These are phyloP conservation scores for Sporothrix protearum DNA, from an alignment of 2,329 filamentous ascomycete species.

Conservation along the genomic window DNA sequence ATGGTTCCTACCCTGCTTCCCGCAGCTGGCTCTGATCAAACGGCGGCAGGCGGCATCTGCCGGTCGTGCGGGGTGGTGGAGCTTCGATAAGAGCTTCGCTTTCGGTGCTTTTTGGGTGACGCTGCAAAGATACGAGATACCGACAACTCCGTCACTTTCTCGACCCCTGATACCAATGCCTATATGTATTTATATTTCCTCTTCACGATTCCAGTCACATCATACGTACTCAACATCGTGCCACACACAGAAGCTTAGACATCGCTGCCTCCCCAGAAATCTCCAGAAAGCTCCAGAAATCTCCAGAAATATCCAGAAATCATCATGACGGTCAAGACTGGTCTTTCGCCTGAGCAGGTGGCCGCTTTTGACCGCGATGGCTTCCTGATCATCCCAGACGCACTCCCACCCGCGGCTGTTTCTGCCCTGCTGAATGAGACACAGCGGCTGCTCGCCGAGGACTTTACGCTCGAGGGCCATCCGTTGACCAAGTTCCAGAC, in stretches of 20 bases:
- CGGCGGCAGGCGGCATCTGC: neutral
- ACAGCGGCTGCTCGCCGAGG: constrained; percentile 61
- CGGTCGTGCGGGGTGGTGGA: constrained; percentile 13
- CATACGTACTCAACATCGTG: neutral
- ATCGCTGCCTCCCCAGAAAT: neutral
- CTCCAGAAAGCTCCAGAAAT: neutral
- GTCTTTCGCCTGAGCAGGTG: constrained; percentile 70
- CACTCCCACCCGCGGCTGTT: constrained; percentile 64
- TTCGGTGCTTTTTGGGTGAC: neutral
- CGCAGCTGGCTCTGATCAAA: neutral
- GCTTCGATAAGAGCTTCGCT: constrained; percentile 4
- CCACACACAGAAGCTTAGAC: neutral
- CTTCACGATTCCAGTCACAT: neutral
- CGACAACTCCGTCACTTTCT: neutral
- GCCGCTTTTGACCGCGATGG: constrained; percentile 74
- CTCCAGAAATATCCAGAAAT: neutral
- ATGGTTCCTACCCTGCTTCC: neutral
- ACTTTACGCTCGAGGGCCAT: constrained; percentile 76
- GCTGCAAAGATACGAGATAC: neutral
- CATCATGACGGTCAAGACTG: constrained; percentile 32
- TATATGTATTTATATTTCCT: neutral
- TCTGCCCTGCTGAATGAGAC: constrained; percentile 70
- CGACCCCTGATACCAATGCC: neutral
- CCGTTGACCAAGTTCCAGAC: constrained; percentile 94
- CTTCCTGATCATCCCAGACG: constrained; percentile 81